Base-by-base conservation (phyloP, 768 basidiomycete species). In the Mycena albidolilacea region DNA sequence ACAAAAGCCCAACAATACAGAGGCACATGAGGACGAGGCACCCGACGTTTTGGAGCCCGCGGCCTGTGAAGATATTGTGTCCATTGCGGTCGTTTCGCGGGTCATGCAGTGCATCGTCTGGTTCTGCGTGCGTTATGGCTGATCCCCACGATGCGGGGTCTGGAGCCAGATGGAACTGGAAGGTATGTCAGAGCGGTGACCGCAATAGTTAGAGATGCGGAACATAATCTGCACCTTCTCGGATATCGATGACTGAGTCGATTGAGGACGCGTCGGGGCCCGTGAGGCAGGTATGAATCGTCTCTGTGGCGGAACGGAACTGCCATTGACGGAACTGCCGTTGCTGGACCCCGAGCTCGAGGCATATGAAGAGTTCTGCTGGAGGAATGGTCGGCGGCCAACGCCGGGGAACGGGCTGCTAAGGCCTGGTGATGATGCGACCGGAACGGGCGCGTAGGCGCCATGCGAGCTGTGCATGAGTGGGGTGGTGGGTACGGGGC, bases 21-120 rank as follows among this genome's bases (percentile, higher is more conserved):
- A 79, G 10, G 50, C 77, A 76, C 15, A 85, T 76, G 43, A 86
- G 63, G 10, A 83, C 70, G 11, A 90, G 79, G 70, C 87, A 89
- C 48, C 89, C 15, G 84, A 84, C 41, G 79, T 94, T 94, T 46
- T 83, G 80, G 83, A 90, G 85, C 1, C 93, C 93, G 76, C 92
- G 84, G 6, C 84, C 78, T 7, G 86, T 85, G 71, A 89, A 88
- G 12, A 86, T 83, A 55, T 80, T 82, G 58, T 87, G 19, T 85
- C 84, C 3, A 0, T 84, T 84, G 2, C 84, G 84, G 60, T 88
- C 89, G 17, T 52, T 89, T 83, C 39, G 81, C 19, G 89, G 85
- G 82, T 90, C 90, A 79, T 93, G 92, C 30, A 93, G 84, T 30
- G 88, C 85, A 77, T 93, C 92, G 82, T 93, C 92, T 17, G 84